Evolutionary conservation across 306 rosid genomes (phyloP), one percentile per base, ranked within the genome.

Genomic region (Neltuma alba): DNA sequence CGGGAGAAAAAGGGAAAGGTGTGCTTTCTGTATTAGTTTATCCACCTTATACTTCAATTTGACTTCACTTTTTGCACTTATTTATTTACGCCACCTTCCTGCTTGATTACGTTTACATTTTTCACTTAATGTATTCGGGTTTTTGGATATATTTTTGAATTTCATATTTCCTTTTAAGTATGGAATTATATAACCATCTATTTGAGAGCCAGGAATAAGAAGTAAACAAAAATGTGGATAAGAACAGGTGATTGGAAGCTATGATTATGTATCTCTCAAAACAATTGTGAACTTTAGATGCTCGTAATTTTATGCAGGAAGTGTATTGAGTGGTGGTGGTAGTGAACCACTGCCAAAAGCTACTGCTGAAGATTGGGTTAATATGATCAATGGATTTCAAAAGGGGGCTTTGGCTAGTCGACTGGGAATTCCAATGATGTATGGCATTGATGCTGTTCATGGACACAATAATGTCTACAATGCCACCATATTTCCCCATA

Each of bases 381-480:
- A 91, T 83, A 95, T 93, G 99, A 89, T 95, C 25, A 91, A 95
- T 78, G 94, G 70, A 68, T 91, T 82, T 80, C 99, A 95, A 85
- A 95, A 90, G 55, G 98, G 93, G 9, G 69, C 99, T 77, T 84
- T 93, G 10, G 80, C 89, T 36, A 92, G 90, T 74, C 94, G 98
- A 70, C 85, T 95, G 86, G 97, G 96, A 6, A 95, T 95, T 36
- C 99, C 99, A 25, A 95, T 95, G 98, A 88, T 95, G 20, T 95
- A 95, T 77, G 98, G 99, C 68, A 95, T 93, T 77, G 99, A 95
- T 85, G 99, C 99, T 76, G 94, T 94, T 77, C 99, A 94, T 83
- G 99, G 99, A 74, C 97, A 94, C 89, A 94, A 94, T 81, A 92
- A 91, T 79, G 99, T 94, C 65, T 92, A 86, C 57, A 94, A 94